Conservation (phyloP, 331 rosid genomes). For the Acacia pycnantha region DNA sequence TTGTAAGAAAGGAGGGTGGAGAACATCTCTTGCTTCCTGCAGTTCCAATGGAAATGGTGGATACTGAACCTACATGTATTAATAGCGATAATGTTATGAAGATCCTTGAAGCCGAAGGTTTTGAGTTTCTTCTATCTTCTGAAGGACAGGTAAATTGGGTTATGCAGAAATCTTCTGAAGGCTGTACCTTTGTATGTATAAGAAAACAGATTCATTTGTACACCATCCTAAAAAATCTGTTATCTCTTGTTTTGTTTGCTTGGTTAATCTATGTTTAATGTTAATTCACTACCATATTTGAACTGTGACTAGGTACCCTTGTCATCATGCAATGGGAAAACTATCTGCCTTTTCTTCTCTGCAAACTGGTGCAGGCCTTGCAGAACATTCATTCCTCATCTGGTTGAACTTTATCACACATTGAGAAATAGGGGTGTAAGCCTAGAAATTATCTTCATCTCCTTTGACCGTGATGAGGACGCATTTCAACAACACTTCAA, state of each 20-base stretch:
- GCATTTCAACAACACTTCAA: conserved; percentile 64
- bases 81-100: conserved; percentile 42
- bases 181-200: background rate
- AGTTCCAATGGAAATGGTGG: conserved; percentile 56
- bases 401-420: conserved; percentile 57
- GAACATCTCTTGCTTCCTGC: conserved; percentile 31
- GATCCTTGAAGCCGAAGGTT: conserved; percentile 64
- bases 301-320: conserved; percentile 62
- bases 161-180: conserved; percentile 5
- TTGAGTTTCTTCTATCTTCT: conserved; percentile 70
- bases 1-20: conserved; percentile 6
- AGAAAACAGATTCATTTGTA: conserved; percentile 2
- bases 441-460: conserved; percentile 74
- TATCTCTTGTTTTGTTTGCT: conserved; percentile 26
- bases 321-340: conserved; percentile 71
- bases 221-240: background rate
- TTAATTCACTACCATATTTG: conserved; percentile 30
- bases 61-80: conserved; percentile 35
- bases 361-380: conserved; percentile 98
- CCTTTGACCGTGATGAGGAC: conserved; percentile 66
- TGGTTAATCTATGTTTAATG: background rate
- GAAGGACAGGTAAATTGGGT: conserved; percentile 62
- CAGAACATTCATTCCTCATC: conserved; percentile 69
- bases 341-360: conserved; percentile 68
- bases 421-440: conserved; percentile 46